A percentile compares a stretch with the other conserved stretches of the same genome.
Conservation (phyloP, 768 basidiomycete genomes). For the Lactarius pseudohatsudake region DNA sequence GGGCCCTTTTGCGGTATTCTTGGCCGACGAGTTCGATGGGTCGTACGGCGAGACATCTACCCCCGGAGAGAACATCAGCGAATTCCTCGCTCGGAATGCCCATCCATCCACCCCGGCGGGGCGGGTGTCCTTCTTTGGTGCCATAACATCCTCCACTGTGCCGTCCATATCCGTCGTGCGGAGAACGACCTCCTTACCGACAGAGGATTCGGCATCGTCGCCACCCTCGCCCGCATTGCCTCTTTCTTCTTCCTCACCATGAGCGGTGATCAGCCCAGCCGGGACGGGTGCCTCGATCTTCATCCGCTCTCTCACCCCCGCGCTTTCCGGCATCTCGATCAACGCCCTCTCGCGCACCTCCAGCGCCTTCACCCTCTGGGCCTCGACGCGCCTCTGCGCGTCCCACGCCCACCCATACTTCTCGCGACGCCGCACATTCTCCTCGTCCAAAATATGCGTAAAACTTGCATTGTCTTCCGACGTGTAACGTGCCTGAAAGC, state of each 20-base stretch:
- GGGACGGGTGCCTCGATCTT: constrained; percentile 58
- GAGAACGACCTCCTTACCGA: constrained; percentile 31
- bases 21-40: constrained; percentile 36
- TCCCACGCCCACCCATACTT: constrained; percentile 93
- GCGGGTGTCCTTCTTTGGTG: constrained; percentile 71
- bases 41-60: constrained; percentile 83
- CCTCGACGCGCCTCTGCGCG: constrained; percentile 79
- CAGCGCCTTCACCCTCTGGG: constrained; percentile 60
- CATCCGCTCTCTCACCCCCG: constrained; percentile 66
- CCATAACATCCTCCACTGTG: constrained; percentile 66
- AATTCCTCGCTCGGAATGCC: constrained; percentile 89
- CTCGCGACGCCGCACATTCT: constrained; percentile 80
- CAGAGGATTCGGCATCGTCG: constrained; percentile 31
- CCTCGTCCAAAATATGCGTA: constrained; percentile 85
- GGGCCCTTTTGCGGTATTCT: constrained; percentile 40
- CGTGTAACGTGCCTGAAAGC: constrained; percentile 89
- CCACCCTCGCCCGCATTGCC: constrained; percentile 34
- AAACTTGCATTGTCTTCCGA: constrained; percentile 99
- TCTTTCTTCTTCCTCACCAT: constrained; percentile 28
- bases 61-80: constrained; percentile 93
- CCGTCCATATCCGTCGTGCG: constrained; percentile 28
- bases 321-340: constrained; percentile 51
- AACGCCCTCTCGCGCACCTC: constrained; percentile 69
- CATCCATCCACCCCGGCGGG: constrained; percentile 74
- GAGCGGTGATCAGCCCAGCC: constrained; percentile 52